A percentile compares a stretch with the other conserved stretches of the same genome.
Conservation (phyloP, 78 protist species). For the Mantamonas sphyraenae region DNA sequence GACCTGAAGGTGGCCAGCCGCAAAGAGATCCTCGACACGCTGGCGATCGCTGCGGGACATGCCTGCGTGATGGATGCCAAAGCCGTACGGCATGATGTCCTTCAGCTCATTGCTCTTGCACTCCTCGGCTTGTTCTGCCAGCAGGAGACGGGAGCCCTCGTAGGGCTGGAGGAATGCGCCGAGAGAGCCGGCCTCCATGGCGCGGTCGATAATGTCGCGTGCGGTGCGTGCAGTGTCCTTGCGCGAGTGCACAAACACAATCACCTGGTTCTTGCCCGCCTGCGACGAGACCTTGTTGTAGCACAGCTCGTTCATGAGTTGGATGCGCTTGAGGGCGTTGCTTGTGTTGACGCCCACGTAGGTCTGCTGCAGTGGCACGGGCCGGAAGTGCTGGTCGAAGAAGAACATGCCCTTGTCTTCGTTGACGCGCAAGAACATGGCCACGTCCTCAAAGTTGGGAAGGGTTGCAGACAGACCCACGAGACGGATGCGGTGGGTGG, state of each 20-base stretch:
- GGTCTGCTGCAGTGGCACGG: constrained; percentile 91
- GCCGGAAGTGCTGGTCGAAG: constrained; percentile 89
- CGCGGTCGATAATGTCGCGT: constrained; percentile 35
- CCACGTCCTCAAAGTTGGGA: constrained; percentile 98
- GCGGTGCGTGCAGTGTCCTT: constrained; percentile 94
- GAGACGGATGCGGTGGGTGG: constrained; percentile 61
- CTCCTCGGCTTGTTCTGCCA: background rate
- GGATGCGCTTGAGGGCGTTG: constrained; percentile 72
- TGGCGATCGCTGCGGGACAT: constrained; percentile 67
- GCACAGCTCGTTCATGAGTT: constrained; percentile 83
- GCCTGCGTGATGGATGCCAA: constrained; percentile 99
- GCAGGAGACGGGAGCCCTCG: background rate
- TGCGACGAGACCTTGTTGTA: constrained; percentile 73
- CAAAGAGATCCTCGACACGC: constrained; percentile 89
- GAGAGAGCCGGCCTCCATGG: constrained; percentile 14
- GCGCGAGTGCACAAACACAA: constrained; percentile 97
- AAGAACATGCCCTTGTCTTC: constrained; percentile 69
- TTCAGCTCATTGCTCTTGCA: background rate
- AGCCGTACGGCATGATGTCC: constrained; percentile 71
- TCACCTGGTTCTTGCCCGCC: constrained; percentile 56
- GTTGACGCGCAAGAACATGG: constrained; percentile 85
- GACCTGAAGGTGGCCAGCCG: constrained; percentile 78
- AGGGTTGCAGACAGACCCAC: constrained; percentile 98
- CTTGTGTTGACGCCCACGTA: constrained; percentile 89
- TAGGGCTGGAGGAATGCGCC: background rate